Evolutionary conservation across 768 basidiomycete genomes (phyloP), one percentile per base, ranked within the genome.

Genomic region (Asterophora parasitica): DNA sequence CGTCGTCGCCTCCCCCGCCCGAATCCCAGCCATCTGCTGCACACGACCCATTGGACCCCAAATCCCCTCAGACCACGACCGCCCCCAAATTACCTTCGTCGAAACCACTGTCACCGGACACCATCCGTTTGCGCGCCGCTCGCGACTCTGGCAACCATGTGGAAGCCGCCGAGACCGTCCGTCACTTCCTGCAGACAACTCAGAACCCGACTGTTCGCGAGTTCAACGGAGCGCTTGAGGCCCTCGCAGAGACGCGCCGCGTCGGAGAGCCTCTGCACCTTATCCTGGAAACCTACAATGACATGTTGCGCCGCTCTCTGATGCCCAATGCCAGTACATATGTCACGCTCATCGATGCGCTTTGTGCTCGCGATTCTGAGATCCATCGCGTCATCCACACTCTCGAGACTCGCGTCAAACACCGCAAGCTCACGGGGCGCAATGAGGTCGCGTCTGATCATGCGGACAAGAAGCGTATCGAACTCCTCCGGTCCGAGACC

Each of bases 331-430:
- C 67, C 10, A 55, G 62, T 36, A 91, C 88, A 0, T 92, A 89
- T 62, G 59, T 70, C 23, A 61, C 65, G 30, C 70, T 92, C 37
- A 79, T 95, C 46, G 52, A 62, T 0, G 79, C 79, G 0, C 75
- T 93, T 47, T 77, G 79, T 4, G 65, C 73, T 20, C 82, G 92
- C 33, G 88, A 92, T 56, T 55, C 65, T 3, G 89, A 92, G 57
- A 73, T 90, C 1, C 65, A 73, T 31, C 60, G 59, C 12, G 68
- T 72, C 0, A 70, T 82, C 17, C 56, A 65, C 4, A 53, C 67
- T 3, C 60, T 83, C 26, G 68, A 78, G 31, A 55, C 55, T n/a
- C 70, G 76, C 17, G 51, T 65, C 30, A 70, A 71, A 44, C 67
- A 71, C 11, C 63, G 65, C 0, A 52, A 58, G 4, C 57, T 70